Evolutionary conservation across 495 filamentous ascomycete species (phyloP).

Genomic region (Terfezia claveryi): DNA sequence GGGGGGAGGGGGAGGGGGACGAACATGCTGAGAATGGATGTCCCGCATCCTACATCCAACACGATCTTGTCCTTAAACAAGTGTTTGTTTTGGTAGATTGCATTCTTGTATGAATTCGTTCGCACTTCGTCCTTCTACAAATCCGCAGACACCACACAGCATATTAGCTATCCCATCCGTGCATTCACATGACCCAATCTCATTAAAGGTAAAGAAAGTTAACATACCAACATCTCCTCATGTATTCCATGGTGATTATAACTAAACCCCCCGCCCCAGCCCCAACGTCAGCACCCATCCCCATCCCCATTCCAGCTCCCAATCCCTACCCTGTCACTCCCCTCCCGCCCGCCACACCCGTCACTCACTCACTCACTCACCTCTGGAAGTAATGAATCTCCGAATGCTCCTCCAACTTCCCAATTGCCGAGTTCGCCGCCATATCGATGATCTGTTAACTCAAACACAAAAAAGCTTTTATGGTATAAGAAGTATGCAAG

Average conservation of each 20-base stretch:
- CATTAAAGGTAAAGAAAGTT: neutral
- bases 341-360: neutral
- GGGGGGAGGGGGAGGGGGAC: constrained; percentile 19
- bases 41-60: constrained; percentile 94
- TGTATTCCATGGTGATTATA: constrained; percentile 22
- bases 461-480: no score
- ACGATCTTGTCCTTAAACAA: constrained; percentile 96
- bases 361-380: constrained; percentile 2
- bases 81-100: constrained; percentile 86
- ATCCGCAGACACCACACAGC: neutral
- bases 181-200: no score
- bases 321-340: neutral
- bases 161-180: constrained; percentile 4
- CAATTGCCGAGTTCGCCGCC: neutral
- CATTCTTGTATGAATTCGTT: constrained; percentile 83
- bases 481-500: no score
- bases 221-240: constrained; percentile 21
- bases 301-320: neutral
- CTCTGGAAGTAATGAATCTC: constrained; percentile 21
- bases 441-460: neutral
- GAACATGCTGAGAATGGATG: constrained; percentile 68
- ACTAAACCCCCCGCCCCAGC: constrained; percentile 8
- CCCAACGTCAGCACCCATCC: neutral
- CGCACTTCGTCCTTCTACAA: constrained; percentile 64
- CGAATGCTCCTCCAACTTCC: constrained; percentile 9